Evolutionary conservation across 805 yeast genomes (phyloP).

Genomic region (Cephaloascus fragrans): DNA sequence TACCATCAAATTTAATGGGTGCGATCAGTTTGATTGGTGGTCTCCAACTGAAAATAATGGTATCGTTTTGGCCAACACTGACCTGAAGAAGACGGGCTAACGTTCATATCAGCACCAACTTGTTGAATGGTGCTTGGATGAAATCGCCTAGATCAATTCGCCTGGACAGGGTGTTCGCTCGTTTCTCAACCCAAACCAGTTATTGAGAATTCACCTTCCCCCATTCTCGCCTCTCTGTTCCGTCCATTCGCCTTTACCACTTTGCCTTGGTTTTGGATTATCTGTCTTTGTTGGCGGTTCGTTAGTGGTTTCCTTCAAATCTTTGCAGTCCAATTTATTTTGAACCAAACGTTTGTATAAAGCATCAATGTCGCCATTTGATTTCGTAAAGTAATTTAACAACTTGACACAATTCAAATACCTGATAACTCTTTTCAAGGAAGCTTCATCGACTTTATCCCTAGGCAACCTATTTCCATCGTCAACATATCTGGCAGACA

Average conservation of each 20-base stretch:
- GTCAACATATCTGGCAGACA: conserved; percentile 57
- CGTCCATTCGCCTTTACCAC: conserved; percentile 76
- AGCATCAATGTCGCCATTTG: conserved; percentile 10
- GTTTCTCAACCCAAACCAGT: not conserved
- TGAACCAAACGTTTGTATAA: conserved; percentile 23
- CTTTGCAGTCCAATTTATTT: conserved; percentile 24
- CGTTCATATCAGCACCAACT: too few relatives aligned
- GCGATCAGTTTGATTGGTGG: too few relatives aligned
- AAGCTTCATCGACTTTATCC: conserved; percentile 28
- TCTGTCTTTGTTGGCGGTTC: conserved; percentile 10
- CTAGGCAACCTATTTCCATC: conserved; percentile 36
- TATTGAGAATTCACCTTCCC: too few relatives aligned
- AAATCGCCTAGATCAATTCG: too few relatives aligned
- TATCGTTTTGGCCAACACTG: too few relatives aligned
- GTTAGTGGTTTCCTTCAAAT: conserved; percentile 9
- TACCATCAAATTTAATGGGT: too few relatives aligned
- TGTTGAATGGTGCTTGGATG: too few relatives aligned
- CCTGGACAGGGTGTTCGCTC: not conserved
- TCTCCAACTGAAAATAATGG: too few relatives aligned
- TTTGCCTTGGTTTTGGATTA: conserved; percentile 46
- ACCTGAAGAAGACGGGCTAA: too few relatives aligned
- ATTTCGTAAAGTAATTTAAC: conserved; percentile 3
- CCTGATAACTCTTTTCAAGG: conserved; percentile 22
- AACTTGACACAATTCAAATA: conserved; percentile 22
- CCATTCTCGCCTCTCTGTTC: conserved; percentile 74